Base-by-base conservation (phyloP, 768 basidiomycete species). In the Tubosaeta brunneosetosa region DNA sequence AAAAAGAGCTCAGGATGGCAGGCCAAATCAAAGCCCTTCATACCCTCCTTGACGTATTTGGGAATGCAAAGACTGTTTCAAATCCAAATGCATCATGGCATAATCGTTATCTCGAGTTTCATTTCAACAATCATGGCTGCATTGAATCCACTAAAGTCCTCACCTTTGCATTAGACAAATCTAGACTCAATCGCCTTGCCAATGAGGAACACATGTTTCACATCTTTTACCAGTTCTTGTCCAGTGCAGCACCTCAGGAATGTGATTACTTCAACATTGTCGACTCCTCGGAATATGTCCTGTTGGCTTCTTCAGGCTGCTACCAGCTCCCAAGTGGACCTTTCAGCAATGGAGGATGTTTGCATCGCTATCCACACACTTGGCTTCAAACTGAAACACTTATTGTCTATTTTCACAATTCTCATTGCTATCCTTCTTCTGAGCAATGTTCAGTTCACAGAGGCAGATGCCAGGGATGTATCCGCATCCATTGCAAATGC, bases 381-480 rank as follows among this genome's bases (percentile, higher is more conserved):
- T 44, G 92, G 91, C 19, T 95, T 95, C 81, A 95, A 95, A 71
- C 73, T 83, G n/a, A 93, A 92, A 66, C 88, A 91, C 69, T 77
- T 86, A 53, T 72, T 83, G 3, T 78, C 89, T 60, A 91, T 95
- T 60, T 92, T 89, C 73, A 82, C 80, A 59, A 74, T 92, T 52
- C 78, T 95, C 48, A 77, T 88, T 51, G 82, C 86, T 59, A 86
- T 94, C 60, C 84, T 95, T 51, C 77, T 88, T 10, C 77, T 95
- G 55, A 85, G 89, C 50, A 93, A 93, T 69, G 57, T 95, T 44
- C 81, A 86, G 56, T 94, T 94, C 71, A 74, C 74, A 16, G 86
- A 91, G 57, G 82, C 83, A 1, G 79, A 83, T 55, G 77, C 85
- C 26, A 71, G 71, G 32, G 87, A 92, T 61, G 77, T 82, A 1